Evolutionary conservation across 495 filamentous ascomycete species (phyloP).

Genomic region (Daldinia loculata): DNA sequence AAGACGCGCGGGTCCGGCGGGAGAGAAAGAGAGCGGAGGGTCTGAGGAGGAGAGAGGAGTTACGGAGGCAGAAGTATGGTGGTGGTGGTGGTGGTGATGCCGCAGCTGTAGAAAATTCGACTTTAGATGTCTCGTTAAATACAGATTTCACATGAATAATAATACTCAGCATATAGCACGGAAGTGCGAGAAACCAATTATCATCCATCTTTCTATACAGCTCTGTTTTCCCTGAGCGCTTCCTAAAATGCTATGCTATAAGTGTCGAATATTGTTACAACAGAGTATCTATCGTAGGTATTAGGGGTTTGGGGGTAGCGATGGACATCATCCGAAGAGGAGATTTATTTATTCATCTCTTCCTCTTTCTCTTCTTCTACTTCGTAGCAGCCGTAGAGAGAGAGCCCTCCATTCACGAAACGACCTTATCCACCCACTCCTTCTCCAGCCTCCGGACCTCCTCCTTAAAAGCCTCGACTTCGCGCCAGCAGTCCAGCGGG

Average conservation of each 20-base stretch:
- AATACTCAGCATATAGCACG: background rate
- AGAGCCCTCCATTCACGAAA: conserved; percentile 50
- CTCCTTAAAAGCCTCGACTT: conserved; percentile 88
- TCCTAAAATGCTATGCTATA: conserved; percentile 41
- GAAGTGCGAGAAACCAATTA: background rate
- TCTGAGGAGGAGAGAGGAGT: conserved; percentile 56
- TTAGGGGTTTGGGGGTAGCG: no score
- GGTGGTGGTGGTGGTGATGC: background rate
- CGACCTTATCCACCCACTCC: conserved; percentile 84
- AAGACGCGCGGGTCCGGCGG: conserved; percentile 64
- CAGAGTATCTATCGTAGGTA: conserved; percentile 15
- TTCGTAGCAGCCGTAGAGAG: no score
- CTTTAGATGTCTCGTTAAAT: conserved; percentile 39
- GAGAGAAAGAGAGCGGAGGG: conserved; percentile 72
- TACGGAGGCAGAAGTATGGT: conserved; percentile 23
- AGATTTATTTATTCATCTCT: background rate
- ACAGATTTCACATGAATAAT: conserved; percentile 41
- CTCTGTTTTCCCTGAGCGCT: conserved; percentile 34
- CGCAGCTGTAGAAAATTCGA: conserved; percentile 18
- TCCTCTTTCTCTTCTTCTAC: background rate
- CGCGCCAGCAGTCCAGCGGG: conserved; percentile 94
- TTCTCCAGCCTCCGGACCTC: conserved; percentile 87
- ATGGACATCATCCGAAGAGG: background rate
- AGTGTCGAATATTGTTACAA: conserved; percentile 43
- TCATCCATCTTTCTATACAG: conserved; percentile 40